These are phyloP conservation scores for Penstemon eatonii DNA, from an alignment of 257 asterid genomes.

Conservation along the genomic window DNA sequence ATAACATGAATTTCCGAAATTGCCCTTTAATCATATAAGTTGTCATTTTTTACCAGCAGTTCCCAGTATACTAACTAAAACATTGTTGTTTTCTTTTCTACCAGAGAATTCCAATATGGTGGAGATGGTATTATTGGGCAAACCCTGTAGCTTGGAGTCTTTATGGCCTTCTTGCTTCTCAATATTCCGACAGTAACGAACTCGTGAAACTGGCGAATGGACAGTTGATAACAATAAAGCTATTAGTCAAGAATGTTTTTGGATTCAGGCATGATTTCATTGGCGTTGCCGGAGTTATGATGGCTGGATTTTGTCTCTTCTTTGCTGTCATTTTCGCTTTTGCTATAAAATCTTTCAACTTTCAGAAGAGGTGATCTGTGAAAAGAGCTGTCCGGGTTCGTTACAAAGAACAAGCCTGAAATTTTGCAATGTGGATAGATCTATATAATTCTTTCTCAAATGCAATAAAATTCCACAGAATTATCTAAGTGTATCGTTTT, in stretches of 20 bases:
- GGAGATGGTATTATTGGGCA: slow-evolving; percentile 99
- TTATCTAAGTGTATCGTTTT: too few species aligned
- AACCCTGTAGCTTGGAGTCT: slow-evolving; percentile 94
- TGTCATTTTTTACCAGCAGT: too few species aligned
- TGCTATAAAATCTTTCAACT: slow-evolving; percentile 79
- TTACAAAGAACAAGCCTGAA: not conserved
- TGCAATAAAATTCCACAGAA: too few species aligned
- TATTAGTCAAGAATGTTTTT: slow-evolving; percentile 55
- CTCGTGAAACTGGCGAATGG: slow-evolving; percentile 69
- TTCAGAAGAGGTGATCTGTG: slow-evolving; percentile 65
- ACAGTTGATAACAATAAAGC: slow-evolving; percentile 40
- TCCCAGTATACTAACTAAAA: slow-evolving; percentile 24
- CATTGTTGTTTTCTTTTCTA: not conserved
- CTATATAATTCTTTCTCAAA: slow-evolving; percentile 1
- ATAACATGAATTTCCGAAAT: too few species aligned
- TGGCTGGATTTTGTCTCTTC: slow-evolving; percentile 66
- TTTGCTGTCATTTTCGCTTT: slow-evolving; percentile 79
- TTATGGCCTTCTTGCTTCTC: slow-evolving; percentile 85
- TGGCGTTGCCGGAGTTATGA: slow-evolving; percentile 69
- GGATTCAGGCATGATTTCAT: slow-evolving; percentile 79
- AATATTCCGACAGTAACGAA: slow-evolving; percentile 56
- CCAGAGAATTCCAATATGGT: slow-evolving; percentile 91
- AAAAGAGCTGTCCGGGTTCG: not conserved
- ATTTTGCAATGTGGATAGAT: slow-evolving; percentile 10
- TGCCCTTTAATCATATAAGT: too few species aligned